Base-by-base conservation (phyloP, 2,329 filamentous ascomycete species). In the Pseudogymnoascus sp. region DNA sequence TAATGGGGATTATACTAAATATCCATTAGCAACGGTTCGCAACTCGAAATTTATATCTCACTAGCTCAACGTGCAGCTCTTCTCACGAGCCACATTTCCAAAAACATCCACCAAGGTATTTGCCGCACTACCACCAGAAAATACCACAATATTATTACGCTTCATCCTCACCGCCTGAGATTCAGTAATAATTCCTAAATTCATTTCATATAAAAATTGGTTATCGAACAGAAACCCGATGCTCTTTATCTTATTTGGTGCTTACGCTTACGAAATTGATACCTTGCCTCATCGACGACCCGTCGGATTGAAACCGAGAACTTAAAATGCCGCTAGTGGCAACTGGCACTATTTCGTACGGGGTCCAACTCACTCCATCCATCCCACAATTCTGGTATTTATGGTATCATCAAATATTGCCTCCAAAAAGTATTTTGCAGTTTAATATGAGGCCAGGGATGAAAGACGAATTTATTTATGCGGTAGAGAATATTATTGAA, bases 71-170 rank as follows among this genome's bases (percentile, higher is more conserved):
- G 67, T 69, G 65, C 68, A 71, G 2, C 65, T 66, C 56, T 70
- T 72, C 64, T 70, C 70, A 47, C 70, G 76, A 29, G 78, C 75
- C 4, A 85, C 76, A 21, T 77, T 75, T 64, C 81, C 87, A 76
- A 97, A 97, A 10, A 96, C 90, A 73, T 97, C 93, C 42, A 97
- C 93, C 4, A 97, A 83, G 71, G 84, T 96, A 73, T 97, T 97
- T 5, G 93, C 92, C n/a, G 93, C 93, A 68, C 91, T 96, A 62
- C 93, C 93, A 40, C 92, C 92, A 0, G 92, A 96, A 75, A 97
- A 95, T 61, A 96, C 88, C 21, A 93, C 90, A 64, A 96, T 87
- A 64, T 87, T 87, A 56, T 70, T 69, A 29, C 53, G 61, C 21
- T 29, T 37, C 63, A 62, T 64, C 33, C 5, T 33, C 37, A 10